Conservation (phyloP, 768 basidiomycete genomes). For the Dentipellis sp. region DNA sequence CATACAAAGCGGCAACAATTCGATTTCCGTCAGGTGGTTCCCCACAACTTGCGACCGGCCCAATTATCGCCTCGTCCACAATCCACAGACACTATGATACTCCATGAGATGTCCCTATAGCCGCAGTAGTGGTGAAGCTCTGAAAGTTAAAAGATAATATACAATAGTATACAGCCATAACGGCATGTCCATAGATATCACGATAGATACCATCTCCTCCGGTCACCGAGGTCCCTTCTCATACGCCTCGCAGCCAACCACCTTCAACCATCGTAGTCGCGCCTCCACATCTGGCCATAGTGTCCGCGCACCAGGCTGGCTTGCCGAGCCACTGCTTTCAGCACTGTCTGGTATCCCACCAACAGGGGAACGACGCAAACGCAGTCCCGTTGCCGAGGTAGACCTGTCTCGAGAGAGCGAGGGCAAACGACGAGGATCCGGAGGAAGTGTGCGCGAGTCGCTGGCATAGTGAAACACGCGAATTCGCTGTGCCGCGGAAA, state of each 20-base stretch:
- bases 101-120: no score
- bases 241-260: slow-evolving; percentile 36
- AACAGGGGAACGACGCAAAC: slow-evolving; percentile 27
- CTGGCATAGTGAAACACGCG: slow-evolving; percentile 46
- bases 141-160: no score
- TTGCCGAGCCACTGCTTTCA: no score
- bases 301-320: slow-evolving; percentile 14
- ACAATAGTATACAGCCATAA: no score
- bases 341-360: slow-evolving; percentile 15
- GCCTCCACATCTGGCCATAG: slow-evolving; percentile 19
- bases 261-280: slow-evolving; percentile 37
- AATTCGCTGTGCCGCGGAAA: slow-evolving; percentile 46
- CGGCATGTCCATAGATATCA: no score
- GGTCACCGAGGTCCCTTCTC: slow-evolving; percentile 19
- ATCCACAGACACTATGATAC: no score
- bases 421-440: slow-evolving; percentile 1
- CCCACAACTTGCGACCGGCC: no score
- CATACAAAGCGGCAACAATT: no score
- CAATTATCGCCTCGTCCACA: no score
- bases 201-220: no score
- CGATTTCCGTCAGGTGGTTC: no score
- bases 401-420: slow-evolving; percentile 11
- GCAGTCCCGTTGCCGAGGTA: slow-evolving; percentile 14
- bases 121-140: no score
- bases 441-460: slow-evolving; percentile 35